Conservation (phyloP, 2,329 filamentous ascomycete genomes). For the Xylaria sp. region DNA sequence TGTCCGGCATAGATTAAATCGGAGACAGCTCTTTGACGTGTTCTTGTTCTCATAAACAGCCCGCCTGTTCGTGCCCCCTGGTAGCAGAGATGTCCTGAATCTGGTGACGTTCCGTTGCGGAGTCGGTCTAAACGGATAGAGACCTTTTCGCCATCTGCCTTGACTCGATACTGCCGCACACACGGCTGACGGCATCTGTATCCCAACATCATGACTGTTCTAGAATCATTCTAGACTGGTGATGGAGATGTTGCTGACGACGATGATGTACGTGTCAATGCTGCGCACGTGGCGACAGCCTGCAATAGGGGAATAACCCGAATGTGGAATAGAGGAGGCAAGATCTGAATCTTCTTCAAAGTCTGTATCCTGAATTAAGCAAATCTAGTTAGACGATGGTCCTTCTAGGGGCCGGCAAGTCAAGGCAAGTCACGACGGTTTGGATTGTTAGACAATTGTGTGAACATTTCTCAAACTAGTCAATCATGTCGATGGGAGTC, state of each 20-base stretch:
- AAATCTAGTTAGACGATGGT: background rate
- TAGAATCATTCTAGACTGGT: background rate
- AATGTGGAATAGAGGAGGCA: background rate
- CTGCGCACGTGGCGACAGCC: background rate
- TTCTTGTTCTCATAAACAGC: background rate
- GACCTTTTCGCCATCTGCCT: background rate
- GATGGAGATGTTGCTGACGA: background rate
- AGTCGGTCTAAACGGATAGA: slow-evolving; percentile 18
- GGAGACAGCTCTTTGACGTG: background rate
- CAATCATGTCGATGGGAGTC: no score
- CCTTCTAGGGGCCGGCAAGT: background rate
- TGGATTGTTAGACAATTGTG: no score
- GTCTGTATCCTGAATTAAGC: background rate
- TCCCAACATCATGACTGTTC: background rate
- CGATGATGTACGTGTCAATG: background rate
- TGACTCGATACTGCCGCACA: slow-evolving; percentile 13
- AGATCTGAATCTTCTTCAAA: background rate
- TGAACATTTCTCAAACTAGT: no score
- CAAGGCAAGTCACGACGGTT: no score
- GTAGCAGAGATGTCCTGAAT: background rate
- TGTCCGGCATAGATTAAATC: background rate
- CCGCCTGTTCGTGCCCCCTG: background rate
- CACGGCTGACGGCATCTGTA: background rate
- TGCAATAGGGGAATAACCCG: background rate
- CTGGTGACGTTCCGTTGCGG: background rate